phyloP scores from a whole-genome alignment of 352 stramenopile genomes.

The Plasmopara halstedii region DNA sequence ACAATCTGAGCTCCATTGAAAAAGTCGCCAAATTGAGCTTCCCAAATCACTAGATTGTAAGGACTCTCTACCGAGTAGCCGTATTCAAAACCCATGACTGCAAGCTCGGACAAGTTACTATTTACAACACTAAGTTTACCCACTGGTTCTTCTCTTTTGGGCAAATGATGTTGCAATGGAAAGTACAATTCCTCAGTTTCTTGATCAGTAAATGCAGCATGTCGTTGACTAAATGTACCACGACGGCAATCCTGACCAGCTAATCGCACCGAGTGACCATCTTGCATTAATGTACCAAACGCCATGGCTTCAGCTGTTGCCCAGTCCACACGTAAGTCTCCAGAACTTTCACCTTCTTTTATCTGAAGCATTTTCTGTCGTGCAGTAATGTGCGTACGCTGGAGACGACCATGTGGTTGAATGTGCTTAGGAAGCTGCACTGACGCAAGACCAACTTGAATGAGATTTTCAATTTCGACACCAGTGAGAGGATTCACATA shows the following conservation, averaged over 20 bases:
- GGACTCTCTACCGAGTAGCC: slow-evolving; percentile 85
- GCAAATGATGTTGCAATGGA: slow-evolving; percentile 55
- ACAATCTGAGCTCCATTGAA: slow-evolving; percentile 85
- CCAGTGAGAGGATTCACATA: slow-evolving; percentile 50
- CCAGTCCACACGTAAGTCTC: slow-evolving; percentile 74
- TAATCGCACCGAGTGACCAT: slow-evolving; percentile 80
- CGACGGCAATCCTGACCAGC: slow-evolving; percentile 82
- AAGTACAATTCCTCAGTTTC: slow-evolving; percentile 68
- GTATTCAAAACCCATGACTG: slow-evolving; percentile 86
- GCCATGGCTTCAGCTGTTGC: slow-evolving; percentile 83
- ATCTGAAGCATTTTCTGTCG: slow-evolving; percentile 62
- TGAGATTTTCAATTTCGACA: slow-evolving; percentile 43
- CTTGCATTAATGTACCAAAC: slow-evolving; percentile 77
- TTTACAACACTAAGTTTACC: slow-evolving; percentile 62
- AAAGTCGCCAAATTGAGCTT: slow-evolving; percentile 89
- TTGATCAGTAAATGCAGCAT: slow-evolving; percentile 84
- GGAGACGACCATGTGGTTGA: slow-evolving; percentile 57
- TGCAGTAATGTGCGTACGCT: slow-evolving; percentile 69
- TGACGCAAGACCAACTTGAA: slow-evolving; percentile 56
- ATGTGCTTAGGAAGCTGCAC: slow-evolving; percentile 52
- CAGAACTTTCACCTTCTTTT: slow-evolving; percentile 17
- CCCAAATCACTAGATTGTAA: slow-evolving; percentile 80
- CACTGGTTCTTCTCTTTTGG: slow-evolving; percentile 20
- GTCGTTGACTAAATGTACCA: slow-evolving; percentile 84
- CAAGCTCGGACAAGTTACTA: slow-evolving; percentile 82